phyloP scores from a whole-genome alignment of 176 grass and related monocot genomes.

The Rhynchospora pubera region DNA sequence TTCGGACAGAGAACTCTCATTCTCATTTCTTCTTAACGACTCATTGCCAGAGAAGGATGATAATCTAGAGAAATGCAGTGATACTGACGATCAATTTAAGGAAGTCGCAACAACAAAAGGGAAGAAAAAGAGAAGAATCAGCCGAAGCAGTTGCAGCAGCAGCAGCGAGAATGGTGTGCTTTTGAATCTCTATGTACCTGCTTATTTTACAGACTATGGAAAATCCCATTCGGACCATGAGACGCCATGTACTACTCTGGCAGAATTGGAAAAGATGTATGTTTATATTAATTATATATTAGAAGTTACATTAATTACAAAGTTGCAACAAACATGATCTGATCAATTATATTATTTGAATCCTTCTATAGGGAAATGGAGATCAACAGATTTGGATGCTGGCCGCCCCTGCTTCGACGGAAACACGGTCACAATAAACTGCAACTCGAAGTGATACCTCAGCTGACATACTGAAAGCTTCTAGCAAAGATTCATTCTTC shows the following conservation, averaged over 20 bases:
- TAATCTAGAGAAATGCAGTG: neutral
- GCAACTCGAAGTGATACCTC: neutral
- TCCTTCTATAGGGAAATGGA: constrained; percentile 5
- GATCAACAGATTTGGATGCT: neutral
- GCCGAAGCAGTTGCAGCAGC: neutral
- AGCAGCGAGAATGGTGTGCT: constrained; percentile 13
- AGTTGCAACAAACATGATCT: neutral
- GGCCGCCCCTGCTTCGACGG: neutral
- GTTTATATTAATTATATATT: neutral
- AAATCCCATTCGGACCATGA: neutral
- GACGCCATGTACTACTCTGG: neutral
- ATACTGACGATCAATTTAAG: neutral
- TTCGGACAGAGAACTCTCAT: constrained; percentile 31
- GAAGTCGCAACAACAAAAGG: neutral
- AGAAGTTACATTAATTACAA: neutral
- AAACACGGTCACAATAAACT: neutral
- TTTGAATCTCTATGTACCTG: constrained; percentile 26
- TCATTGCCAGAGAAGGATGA: neutral
- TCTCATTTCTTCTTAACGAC: constrained; percentile 22
- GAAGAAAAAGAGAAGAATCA: constrained; percentile 9
- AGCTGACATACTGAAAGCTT: neutral
- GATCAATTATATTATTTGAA: neutral
- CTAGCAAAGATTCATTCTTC: neutral
- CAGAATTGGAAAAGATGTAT: constrained; percentile 25
- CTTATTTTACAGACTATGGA: neutral